Base-by-base conservation (phyloP, 2,329 filamentous ascomycete genomes). In the Neofusicoccum parvum region DNA sequence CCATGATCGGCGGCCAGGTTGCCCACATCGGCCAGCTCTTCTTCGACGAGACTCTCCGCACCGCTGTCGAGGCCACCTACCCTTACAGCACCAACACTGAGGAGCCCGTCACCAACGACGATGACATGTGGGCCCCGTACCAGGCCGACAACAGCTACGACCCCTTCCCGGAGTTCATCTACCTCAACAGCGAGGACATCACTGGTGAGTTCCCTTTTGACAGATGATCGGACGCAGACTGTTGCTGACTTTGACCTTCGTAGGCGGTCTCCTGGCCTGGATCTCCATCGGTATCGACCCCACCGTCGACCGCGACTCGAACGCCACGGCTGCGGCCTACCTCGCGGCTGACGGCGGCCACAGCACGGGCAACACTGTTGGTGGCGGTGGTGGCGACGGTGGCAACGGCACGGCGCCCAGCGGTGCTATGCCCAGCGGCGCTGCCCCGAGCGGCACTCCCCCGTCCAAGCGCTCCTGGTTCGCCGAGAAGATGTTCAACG, bases 21-120 rank as follows among this genome's bases (percentile, higher is more conserved):
- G 81, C 86, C 65, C 87, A 90, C 76, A 81, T 89, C 43, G 87
- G 88, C 17, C 88, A 91, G 73, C 72, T 88, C 60, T 90, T 87
- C 81, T 87, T 87, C 65, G 86, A 90, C 73, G 83, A 89, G 72
- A 79, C 80, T 66, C 82, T 90, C 9, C 82, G 86, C 68, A 70
- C 70, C 34, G 68, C 78, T 43, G 85, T 89, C 65, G 83, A 87
- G 67, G 63, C 45, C 15, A 78, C 76, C 0, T 65, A 72, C 0
- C 83, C 85, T 2, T 81, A 82, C 73, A 79, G 73, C 69, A 78
- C 74, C 64, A 81, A 81, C 70, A 78, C 70, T n/a, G 74, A 78
- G 62, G 68, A 67, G 20, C 23, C 84, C 14, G 87, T 82, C 5
- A 76, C 72, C 45, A 88, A 88, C 70, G 69, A 68, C 23, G 69